Base-by-base conservation (phyloP, 2,329 filamentous ascomycete species). In the Fusarium poae region DNA sequence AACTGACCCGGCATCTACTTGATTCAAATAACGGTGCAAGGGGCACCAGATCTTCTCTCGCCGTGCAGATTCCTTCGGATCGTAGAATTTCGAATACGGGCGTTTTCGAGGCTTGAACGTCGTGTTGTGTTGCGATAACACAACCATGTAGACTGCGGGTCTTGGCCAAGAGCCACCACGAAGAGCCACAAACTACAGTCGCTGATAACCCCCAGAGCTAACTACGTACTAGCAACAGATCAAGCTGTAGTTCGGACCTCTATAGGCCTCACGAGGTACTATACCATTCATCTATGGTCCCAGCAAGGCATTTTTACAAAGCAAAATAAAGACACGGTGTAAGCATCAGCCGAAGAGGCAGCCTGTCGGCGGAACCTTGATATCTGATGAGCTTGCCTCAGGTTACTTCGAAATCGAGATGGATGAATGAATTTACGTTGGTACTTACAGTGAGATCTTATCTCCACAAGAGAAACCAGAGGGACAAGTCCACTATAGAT, bases 41-140 rank as follows among this genome's bases (percentile, higher is more conserved):
- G 54, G 57, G 45, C 53, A 42, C 51, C 54, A 58, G 60, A 57
- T 72, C 40, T 62, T 44, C 48, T 49, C 48, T 51, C 29, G 20
- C 27, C 40, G 55, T 43, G 37, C 46, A 57, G 27, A 39, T 54
- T 25, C 61, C 32, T 55, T 25, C 12, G 64, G 49, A 56, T 62
- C 51, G 61, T 55, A 53, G 34, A 52, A 57, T 42, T 50, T 55
- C 49, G 29, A 57, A 70, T 60, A 70, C 63, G 62, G 66, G 65
- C 53, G 56, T 72, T 57, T 70, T 62, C 62, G 40, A 40, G 57
- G 49, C 60, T 62, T 46, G 51, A 67, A 62, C 40, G 65, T 64
- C 60, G 68, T 72, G 62, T 62, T 67, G 68, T 72, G 67, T 70
- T 58, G 60, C 66, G 62, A 64, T 54, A 63, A 48, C 59, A 61